phyloP scores from a whole-genome alignment of 805 yeast genomes.

The Kuraishia borneana region DNA sequence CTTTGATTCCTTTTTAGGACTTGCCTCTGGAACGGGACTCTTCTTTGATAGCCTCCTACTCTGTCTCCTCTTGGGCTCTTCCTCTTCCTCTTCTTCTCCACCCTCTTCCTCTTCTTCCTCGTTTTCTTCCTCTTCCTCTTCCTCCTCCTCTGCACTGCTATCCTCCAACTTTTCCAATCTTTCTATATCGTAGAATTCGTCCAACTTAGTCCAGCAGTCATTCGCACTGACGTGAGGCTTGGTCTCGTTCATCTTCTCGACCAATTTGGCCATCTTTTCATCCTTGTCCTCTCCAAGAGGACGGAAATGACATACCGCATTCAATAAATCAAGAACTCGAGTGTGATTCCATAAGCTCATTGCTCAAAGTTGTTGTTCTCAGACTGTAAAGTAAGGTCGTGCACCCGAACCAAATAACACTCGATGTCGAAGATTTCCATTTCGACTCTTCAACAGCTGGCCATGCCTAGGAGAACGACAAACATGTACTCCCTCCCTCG shows the following conservation, averaged over 20 bases:
- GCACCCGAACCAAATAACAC: too few species aligned
- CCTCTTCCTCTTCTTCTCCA: conserved; percentile 4
- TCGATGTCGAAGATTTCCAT: too few species aligned
- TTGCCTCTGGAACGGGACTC: background rate
- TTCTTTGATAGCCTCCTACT: conserved; percentile 2
- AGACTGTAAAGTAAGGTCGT: too few species aligned
- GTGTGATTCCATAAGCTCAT: too few species aligned
- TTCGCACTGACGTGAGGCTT: conserved; percentile 22
- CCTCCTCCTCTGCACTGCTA: conserved; percentile 7
- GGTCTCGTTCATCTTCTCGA: conserved; percentile 12
- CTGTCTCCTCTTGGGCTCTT: conserved; percentile 3
- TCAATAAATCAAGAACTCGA: conserved; percentile 43
- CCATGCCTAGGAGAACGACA: conserved; percentile 54
- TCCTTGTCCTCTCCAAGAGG: conserved; percentile 51
- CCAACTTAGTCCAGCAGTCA: conserved; percentile 50
- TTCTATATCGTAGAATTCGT: conserved; percentile 40
- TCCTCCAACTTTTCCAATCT: conserved; percentile 47
- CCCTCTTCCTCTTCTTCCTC: conserved; percentile 6
- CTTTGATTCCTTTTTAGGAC: conserved; percentile 1
- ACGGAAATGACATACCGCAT: conserved; percentile 51
- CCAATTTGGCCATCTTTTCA: conserved; percentile 28
- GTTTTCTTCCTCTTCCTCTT: conserved; percentile 5
- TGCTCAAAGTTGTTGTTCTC: too few species aligned
- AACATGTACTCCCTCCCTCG: conserved; percentile 47
- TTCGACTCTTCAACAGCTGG: too few species aligned